Conservation (phyloP, 495 filamentous ascomycete species). For the Immersiella caudata region DNA sequence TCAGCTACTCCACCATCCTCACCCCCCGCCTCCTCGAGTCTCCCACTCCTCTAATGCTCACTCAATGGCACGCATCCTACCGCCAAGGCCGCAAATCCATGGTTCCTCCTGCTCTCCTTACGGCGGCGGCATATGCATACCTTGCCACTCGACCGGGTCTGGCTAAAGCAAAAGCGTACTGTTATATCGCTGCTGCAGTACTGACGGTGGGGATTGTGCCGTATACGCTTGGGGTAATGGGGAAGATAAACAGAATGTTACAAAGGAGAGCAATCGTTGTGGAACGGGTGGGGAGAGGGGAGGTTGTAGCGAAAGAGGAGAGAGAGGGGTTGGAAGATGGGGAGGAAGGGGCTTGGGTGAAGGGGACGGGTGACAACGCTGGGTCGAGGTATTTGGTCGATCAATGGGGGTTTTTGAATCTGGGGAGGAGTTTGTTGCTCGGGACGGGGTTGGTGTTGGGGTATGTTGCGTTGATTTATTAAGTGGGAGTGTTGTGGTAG, state of each 20-base stretch:
- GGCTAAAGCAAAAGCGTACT: slow-evolving; percentile 40
- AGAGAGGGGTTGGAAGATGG: slow-evolving; percentile 11
- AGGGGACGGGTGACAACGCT: slow-evolving; percentile 27
- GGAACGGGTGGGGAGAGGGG: slow-evolving; percentile 33
- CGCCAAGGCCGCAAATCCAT: slow-evolving; percentile 38
- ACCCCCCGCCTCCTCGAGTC: slow-evolving; percentile 57
- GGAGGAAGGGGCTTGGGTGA: slow-evolving; percentile 15
- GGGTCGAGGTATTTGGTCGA: slow-evolving; percentile 51
- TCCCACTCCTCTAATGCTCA: slow-evolving; percentile 53
- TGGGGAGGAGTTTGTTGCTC: slow-evolving; percentile 46
- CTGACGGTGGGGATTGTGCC: slow-evolving; percentile 51
- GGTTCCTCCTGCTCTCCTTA: slow-evolving; percentile 36
- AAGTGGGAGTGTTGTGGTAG: no score
- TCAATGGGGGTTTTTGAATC: slow-evolving; percentile 58
- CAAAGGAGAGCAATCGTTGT: slow-evolving; percentile 37
- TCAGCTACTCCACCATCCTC: slow-evolving; percentile 45
- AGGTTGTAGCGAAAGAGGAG: slow-evolving; percentile 1
- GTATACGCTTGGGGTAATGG: slow-evolving; percentile 52
- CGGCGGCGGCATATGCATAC: slow-evolving; percentile 44
- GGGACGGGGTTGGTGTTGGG: slow-evolving; percentile 23
- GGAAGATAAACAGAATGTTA: slow-evolving; percentile 48
- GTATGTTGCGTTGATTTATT: slow-evolving; percentile 23
- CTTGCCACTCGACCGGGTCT: slow-evolving; percentile 36
- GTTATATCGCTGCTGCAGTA: slow-evolving; percentile 48
- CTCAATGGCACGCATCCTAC: slow-evolving; percentile 51